Evolutionary conservation across 441 rosid species (phyloP), one percentile per base, ranked within the genome.

Genomic region (Erodium chrysanthum): DNA sequence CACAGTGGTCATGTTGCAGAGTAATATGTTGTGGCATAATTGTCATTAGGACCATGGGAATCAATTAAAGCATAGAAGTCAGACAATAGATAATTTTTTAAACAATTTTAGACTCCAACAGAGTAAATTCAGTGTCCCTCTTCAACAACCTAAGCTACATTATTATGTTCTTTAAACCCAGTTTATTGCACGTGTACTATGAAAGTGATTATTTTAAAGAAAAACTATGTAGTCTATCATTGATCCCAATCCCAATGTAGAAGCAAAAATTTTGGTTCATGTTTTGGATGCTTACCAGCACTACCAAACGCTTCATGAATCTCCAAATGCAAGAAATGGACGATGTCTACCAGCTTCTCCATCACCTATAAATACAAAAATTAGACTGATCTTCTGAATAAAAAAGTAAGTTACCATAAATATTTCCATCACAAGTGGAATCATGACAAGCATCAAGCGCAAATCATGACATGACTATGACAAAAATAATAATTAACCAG

Each of bases 271-370:
- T 37, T 37, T 6, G 1, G 44, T 37, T 37, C 9, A 37, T 37
- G 9, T 37, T 48, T 48, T 48, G 67, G 12, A 69, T 80, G 68
- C 80, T 76, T 80, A 95, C 99, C 98, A 23, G 90, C 88, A 77
- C 74, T 74, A 40, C 91, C 92, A 78, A 95, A 92, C 63, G 85
- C 88, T 76, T 83, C 84, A 25, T 86, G 96, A 68, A 95, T 95
- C 83, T 90, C 99, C 82, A 88, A 79, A 76, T 90, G 98, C 81
- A 95, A 83, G 83, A 86, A 90, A 81, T 88, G 94, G 73, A 90
- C 97, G 78, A 88, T 84, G 69, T 95, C 99, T 29, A 92, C 97
- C 23, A 95, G 88, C 79, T 88, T 92, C 88, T 88, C 98, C 96
- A 92, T 95, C 69, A 95, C 97, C 99, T 95, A 72, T 31, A 72